These are phyloP conservation scores for Aspergillus ochraceus DNA, from an alignment of 2,329 filamentous ascomycete genomes.

Conservation along the genomic window DNA sequence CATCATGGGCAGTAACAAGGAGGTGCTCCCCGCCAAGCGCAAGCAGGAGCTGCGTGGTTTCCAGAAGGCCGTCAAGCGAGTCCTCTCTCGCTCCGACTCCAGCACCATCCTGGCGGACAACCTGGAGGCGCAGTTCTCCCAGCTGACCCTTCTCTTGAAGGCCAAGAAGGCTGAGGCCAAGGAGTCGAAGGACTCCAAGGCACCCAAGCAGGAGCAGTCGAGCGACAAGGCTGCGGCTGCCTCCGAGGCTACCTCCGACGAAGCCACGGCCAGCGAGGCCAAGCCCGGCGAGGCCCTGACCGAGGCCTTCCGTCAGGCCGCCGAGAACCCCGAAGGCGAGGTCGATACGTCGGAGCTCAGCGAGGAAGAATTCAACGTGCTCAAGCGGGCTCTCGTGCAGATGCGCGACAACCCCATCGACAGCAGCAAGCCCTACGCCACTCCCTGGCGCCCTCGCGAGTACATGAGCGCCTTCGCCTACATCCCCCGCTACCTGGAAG, in stretches of 20 bases:
- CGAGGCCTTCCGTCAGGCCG: conserved; percentile 33
- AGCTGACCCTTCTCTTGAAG: conserved; percentile 51
- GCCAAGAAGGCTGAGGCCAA: conserved; percentile 37
- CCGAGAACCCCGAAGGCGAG: conserved; percentile 30
- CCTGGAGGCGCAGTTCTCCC: conserved; percentile 57
- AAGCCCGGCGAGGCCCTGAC: conserved; percentile 30
- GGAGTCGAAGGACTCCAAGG: conserved; percentile 14
- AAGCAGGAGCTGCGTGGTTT: conserved; percentile 77
- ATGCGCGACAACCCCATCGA: conserved; percentile 77
- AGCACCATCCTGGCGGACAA: conserved; percentile 46
- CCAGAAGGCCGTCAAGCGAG: conserved; percentile 62
- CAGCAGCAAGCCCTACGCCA: conserved; percentile 76
- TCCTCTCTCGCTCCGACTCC: conserved; percentile 57
- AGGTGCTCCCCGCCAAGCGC: conserved; percentile 63
- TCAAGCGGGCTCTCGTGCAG: conserved; percentile 59
- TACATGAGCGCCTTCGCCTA: conserved; percentile 94
- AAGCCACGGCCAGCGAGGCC: conserved; percentile 15
- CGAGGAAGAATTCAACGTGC: conserved; percentile 47
- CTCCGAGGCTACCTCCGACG: conserved; percentile 7
- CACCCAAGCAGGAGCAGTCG: conserved; percentile 20
- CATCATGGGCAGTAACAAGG: conserved; percentile 56
- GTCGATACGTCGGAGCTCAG: conserved; percentile 50
- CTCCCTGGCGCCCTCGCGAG: conserved; percentile 82
- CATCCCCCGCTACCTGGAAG: conserved; percentile 91
- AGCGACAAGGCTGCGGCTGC: conserved; percentile 9